Evolutionary conservation across 2,329 filamentous ascomycete genomes (phyloP).

Genomic region (Fusarium sp.): DNA sequence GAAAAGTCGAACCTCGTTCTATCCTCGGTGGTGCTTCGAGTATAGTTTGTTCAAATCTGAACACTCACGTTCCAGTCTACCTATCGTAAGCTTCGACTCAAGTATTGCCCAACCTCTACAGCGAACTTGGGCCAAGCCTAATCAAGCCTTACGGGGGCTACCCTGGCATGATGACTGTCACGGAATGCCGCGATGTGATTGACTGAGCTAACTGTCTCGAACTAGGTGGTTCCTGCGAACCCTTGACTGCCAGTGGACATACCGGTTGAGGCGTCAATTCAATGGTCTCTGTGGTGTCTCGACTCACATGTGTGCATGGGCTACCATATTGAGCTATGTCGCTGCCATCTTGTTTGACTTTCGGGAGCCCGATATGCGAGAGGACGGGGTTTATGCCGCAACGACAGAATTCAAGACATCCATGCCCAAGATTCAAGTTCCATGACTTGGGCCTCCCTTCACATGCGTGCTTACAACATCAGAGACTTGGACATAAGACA

Average conservation of each 20-base stretch:
- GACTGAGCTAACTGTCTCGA: slow-evolving; percentile 40
- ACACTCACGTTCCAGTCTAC: neutral
- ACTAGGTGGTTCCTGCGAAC: slow-evolving; percentile 43
- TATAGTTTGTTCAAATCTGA: neutral
- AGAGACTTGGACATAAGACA: slow-evolving; percentile 16
- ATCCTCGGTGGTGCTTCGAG: slow-evolving; percentile 4
- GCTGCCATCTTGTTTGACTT: slow-evolving; percentile 21
- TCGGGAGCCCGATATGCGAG: slow-evolving; percentile 30
- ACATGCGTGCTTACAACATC: slow-evolving; percentile 18
- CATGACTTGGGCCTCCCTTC: slow-evolving; percentile 18
- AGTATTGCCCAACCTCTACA: slow-evolving; percentile 9
- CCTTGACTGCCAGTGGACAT: slow-evolving; percentile 30
- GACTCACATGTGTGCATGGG: slow-evolving; percentile 25
- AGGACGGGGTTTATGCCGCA: slow-evolving; percentile 25
- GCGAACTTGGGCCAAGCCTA: slow-evolving; percentile 20
- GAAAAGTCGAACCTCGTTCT: neutral
- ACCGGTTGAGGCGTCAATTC: slow-evolving; percentile 10
- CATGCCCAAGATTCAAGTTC: slow-evolving; percentile 19
- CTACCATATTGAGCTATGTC: slow-evolving; percentile 4
- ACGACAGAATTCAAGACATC: slow-evolving; percentile 14
- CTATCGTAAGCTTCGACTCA: slow-evolving; percentile 9
- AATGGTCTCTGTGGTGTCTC: slow-evolving; percentile 21
- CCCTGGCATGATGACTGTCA: slow-evolving; percentile 23
- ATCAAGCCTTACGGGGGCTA: slow-evolving; percentile 17
- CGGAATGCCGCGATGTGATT: slow-evolving; percentile 26